These are phyloP conservation scores for Gossypium ekmanianum DNA, from an alignment of 345 rosid species.

Conservation along the genomic window DNA sequence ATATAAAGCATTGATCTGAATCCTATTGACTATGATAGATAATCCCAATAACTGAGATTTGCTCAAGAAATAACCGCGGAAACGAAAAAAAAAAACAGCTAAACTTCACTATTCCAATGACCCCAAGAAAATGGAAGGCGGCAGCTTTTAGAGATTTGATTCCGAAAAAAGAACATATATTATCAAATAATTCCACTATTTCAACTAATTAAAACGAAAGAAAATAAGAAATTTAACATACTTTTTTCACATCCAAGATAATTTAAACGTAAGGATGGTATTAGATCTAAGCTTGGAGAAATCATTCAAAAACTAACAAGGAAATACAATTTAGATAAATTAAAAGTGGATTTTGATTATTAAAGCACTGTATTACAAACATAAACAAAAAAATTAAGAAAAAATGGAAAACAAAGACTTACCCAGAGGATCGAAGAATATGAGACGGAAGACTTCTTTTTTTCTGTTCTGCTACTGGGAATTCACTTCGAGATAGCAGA, in stretches of 20 bases:
- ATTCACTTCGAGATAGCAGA: neutral
- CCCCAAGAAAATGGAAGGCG: neutral
- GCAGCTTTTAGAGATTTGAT: neutral
- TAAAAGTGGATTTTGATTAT: neutral
- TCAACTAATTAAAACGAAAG: neutral
- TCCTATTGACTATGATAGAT: neutral
- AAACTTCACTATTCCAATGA: neutral
- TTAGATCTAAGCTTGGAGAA: neutral
- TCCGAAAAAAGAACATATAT: neutral
- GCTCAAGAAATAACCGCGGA: neutral
- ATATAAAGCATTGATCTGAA: neutral
- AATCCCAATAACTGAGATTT: neutral
- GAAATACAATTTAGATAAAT: neutral
- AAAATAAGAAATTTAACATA: neutral
- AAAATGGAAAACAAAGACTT: neutral
- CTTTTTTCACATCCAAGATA: neutral
- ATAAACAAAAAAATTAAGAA: neutral
- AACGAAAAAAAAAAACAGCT: neutral
- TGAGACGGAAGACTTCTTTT: constrained; percentile 8
- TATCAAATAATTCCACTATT: neutral
- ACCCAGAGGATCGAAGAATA: constrained; percentile 18
- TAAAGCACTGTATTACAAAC: neutral
- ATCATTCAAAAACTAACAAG: neutral
- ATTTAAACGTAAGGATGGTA: neutral
- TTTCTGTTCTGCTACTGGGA: neutral